Evolutionary conservation across 768 basidiomycete species (phyloP).

Genomic region (Xerocomellus amylosporus): DNA sequence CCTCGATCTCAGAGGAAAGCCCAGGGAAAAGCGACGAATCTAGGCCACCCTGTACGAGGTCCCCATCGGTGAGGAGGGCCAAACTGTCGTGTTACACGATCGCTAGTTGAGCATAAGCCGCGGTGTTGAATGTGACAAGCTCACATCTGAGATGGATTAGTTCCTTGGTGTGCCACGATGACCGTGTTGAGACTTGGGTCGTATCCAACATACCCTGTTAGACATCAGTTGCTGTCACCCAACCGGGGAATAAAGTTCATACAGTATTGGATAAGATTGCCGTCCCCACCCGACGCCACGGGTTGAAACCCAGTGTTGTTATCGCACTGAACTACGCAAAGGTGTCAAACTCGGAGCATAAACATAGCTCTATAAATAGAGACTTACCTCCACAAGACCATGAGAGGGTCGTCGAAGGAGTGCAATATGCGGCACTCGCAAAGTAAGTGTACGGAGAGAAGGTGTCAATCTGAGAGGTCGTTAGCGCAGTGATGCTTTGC

Average conservation of each 20-base stretch:
- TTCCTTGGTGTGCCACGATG: conserved; percentile 37
- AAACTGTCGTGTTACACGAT: conserved; percentile 23
- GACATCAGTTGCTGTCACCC: not conserved
- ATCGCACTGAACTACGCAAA: conserved; percentile 37
- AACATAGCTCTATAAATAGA: not conserved
- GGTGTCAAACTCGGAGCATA: not conserved
- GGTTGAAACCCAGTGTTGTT: conserved; percentile 43
- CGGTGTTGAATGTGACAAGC: conserved; percentile 41
- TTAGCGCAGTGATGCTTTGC: conserved; percentile 39
- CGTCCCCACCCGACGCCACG: conserved; percentile 45
- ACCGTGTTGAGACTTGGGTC: conserved; percentile 34
- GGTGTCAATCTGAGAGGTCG: conserved; percentile 36
- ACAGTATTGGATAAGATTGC: conserved; percentile 40
- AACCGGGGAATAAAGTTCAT: too few relatives aligned
- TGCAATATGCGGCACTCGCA: conserved; percentile 49
- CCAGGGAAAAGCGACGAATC: conserved; percentile 47
- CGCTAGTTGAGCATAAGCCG: conserved; percentile 20
- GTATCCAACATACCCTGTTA: conserved; percentile 37
- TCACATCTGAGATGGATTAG: conserved; percentile 24
- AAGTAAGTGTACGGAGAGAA: conserved; percentile 50
- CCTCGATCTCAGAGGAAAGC: conserved; percentile 36
- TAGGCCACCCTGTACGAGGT: conserved; percentile 33
- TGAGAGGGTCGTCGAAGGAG: conserved; percentile 34
- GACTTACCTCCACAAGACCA: conserved; percentile 54
- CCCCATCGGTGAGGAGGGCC: conserved; percentile 38